Conservation (phyloP, 164 flowering plant species). For the Litsea cubeba region DNA sequence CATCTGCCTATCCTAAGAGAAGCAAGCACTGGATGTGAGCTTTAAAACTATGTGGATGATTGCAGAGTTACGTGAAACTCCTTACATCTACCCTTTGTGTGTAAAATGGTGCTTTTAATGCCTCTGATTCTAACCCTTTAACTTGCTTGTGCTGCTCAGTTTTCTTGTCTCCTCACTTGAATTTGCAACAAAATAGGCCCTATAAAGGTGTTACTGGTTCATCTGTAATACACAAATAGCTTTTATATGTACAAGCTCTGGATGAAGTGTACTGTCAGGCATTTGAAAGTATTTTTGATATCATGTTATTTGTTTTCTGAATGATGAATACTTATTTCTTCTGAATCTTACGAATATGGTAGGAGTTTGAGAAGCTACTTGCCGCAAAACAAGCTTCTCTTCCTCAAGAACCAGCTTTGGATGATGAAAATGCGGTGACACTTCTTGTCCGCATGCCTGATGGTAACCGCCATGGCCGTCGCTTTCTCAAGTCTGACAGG, state of each 20-base stretch:
- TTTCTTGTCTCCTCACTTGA: background rate
- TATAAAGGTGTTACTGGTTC: background rate
- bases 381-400: slow-evolving; percentile 84
- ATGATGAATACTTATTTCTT: background rate
- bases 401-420: slow-evolving; percentile 70
- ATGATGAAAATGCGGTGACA: slow-evolving; percentile 76
- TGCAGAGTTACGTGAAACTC: too few species aligned
- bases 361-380: slow-evolving; percentile 79
- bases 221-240: background rate
- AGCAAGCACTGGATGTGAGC: too few species aligned
- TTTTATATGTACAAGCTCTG: background rate
- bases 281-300: too few species aligned
- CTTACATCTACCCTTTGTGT: too few species aligned
- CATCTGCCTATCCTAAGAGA: too few species aligned
- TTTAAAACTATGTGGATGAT: too few species aligned
- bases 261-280: background rate
- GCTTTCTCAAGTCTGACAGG: slow-evolving; percentile 73
- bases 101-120: too few species aligned
- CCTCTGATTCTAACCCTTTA: too few species aligned
- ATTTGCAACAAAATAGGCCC: background rate
- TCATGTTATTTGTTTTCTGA: background rate
- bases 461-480: slow-evolving; percentile 87
- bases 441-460: slow-evolving; percentile 92
- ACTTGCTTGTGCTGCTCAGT: background rate
- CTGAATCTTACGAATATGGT: slow-evolving; percentile 12